Evolutionary conservation across 164 flowering plant genomes (phyloP).

Genomic region (Amborella trichopoda): DNA sequence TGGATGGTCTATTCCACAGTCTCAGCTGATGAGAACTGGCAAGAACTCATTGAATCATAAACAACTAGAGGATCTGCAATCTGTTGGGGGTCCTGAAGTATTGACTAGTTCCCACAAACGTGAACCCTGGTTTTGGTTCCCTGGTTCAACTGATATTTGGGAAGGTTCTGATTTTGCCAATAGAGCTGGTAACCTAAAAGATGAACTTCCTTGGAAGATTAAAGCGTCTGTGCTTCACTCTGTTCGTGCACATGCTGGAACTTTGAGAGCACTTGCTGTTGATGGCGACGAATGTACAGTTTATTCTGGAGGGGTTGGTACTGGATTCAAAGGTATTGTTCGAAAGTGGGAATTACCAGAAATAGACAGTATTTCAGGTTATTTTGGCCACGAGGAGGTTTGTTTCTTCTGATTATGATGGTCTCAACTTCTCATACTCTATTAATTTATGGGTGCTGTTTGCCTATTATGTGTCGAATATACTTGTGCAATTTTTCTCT

Average conservation of each 20-base stretch:
- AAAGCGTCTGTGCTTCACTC: slow-evolving; percentile 71
- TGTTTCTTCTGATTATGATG: slow-evolving; percentile 10
- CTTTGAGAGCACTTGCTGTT: slow-evolving; percentile 68
- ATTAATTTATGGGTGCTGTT: no score
- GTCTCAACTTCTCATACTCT: no score
- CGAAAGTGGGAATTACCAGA: slow-evolving; percentile 83
- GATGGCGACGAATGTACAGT: slow-evolving; percentile 68
- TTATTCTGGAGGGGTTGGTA: slow-evolving; percentile 87
- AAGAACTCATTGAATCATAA: slow-evolving; percentile 39
- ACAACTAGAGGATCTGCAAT: slow-evolving; percentile 16
- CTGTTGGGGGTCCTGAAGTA: slow-evolving; percentile 16
- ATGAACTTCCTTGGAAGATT: slow-evolving; percentile 92
- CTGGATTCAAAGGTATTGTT: slow-evolving; percentile 89
- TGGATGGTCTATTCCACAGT: slow-evolving; percentile 94
- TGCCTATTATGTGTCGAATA: no score
- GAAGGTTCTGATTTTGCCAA: slow-evolving; percentile 71
- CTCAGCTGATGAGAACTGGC: slow-evolving; percentile 53
- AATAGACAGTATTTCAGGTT: slow-evolving; percentile 61
- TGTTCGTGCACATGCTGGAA: slow-evolving; percentile 84
- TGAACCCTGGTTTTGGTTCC: slow-evolving; percentile 97
- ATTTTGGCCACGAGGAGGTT: slow-evolving; percentile 98
- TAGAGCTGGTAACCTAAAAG: slow-evolving; percentile 63
- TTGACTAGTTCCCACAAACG: slow-evolving; percentile 21
- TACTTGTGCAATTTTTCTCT: no score
- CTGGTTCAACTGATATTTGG: slow-evolving; percentile 64